Evolutionary conservation across 179 eudicot genomes (phyloP), one percentile per base, ranked within the genome.

Genomic region (Corrigiola litoralis): DNA sequence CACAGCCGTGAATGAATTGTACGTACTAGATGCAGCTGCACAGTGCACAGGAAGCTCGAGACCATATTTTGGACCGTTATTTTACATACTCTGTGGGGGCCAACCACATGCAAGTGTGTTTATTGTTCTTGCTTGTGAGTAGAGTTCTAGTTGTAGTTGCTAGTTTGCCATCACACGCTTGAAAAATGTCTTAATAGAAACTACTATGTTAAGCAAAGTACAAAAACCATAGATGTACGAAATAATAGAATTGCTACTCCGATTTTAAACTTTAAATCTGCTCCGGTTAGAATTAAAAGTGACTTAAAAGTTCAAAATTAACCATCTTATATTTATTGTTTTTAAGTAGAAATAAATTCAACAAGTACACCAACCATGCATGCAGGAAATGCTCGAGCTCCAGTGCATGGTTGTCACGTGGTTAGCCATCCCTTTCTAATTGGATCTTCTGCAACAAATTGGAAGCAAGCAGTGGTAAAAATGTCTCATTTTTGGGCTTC

Each of bases 1-100:
- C 74, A 67, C 37, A 61, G 67, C 55, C 53, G 24, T 33, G 36
- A 21, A 56, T 18, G 38, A 54, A 51, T 23, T 9, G 4, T 3
- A 20, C n/a, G n/a, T n/a, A n/a, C n/a, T n/a, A n/a, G n/a, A n/a
- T 4, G 20, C 18, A 3, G 11, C 25, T 48, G 50, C 29, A 66
- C 18, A 65, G 53, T 14, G 34, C 34, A 53, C 50, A 42, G 29
- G 28, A 69, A 61, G 32, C 61, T 29, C 12, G 33, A 21, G 23
- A 11, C 50, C 36, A 9, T 49, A 62, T 18, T 69, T 51, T 69
- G 73, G 73, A 69, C 73, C 67, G 55, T 69, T 46, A 40, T 17
- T 61, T 61, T n/a, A 54, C 44, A 69, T 31, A 13, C 6, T 13
- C 1, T 31, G 33, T 18, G 73, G 73, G 61, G 32, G 59, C 67